Conservation (phyloP, 1,139 yeast genomes). For the Geotrichum cucujoidarum region DNA sequence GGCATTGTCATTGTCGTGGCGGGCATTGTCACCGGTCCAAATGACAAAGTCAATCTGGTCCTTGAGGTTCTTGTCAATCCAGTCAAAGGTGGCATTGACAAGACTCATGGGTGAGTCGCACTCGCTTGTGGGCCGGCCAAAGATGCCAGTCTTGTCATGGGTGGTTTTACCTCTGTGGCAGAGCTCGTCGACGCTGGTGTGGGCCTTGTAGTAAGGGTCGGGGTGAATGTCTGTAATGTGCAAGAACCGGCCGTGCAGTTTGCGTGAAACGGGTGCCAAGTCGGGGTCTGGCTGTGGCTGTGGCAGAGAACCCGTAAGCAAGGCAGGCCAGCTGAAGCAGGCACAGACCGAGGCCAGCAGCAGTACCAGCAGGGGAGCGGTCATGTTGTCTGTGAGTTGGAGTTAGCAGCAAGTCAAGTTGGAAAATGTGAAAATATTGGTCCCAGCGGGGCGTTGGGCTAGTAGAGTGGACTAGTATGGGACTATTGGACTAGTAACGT, state of each 20-base stretch:
- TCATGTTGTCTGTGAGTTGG: no score
- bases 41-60: slow-evolving; percentile 79
- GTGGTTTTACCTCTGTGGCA: slow-evolving; percentile 53
- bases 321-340: neutral
- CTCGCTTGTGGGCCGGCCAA: slow-evolving; percentile 20
- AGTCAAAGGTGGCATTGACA: slow-evolving; percentile 58
- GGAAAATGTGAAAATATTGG: no score
- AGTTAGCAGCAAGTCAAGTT: no score
- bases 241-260: slow-evolving; percentile 64
- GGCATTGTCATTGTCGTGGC: slow-evolving; percentile 77
- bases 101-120: slow-evolving; percentile 62
- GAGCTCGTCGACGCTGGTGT: slow-evolving; percentile 44
- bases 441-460: no score
- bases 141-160: slow-evolving; percentile 22
- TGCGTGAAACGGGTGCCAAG: neutral
- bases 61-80: slow-evolving; percentile 58
- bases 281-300: neutral
- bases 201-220: slow-evolving; percentile 60
- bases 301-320: neutral
- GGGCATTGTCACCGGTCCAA: slow-evolving; percentile 87
- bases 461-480: no score
- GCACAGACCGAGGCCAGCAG: neutral
- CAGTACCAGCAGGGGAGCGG: neutral
- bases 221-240: slow-evolving; percentile 86
- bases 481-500: no score